Evolutionary conservation across 305 asterid species (phyloP).

Genomic region (Solanum aculeatissimum): DNA sequence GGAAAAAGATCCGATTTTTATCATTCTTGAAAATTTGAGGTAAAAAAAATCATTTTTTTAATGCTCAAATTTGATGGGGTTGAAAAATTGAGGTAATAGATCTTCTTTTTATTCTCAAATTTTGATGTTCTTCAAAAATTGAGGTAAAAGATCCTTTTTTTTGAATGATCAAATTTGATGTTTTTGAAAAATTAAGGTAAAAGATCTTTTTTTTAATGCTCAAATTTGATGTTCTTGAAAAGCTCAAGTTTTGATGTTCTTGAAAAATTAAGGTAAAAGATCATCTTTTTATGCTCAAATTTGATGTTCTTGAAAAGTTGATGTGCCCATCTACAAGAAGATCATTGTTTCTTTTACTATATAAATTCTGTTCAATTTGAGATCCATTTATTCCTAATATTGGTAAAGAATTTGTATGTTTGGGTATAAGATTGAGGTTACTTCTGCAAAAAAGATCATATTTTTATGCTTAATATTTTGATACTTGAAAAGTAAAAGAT

Average conservation of each 20-base stretch:
- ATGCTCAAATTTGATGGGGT: no score
- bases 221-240: not conserved
- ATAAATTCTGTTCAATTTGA: not conserved
- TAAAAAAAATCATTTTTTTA: no score
- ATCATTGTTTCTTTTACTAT: not conserved
- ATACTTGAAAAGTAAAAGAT: not conserved
- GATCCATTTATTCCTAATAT: not conserved
- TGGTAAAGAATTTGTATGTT: conserved; percentile 12
- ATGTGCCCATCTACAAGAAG: conserved; percentile 3
- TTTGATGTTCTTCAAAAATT: conserved; percentile 3
- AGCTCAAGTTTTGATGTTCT: not conserved
- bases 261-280: conserved; percentile 15
- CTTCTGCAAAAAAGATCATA: not conserved
- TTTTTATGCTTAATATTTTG: not conserved
- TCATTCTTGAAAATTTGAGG: no score
- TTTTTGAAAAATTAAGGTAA: not conserved
- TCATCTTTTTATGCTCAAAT: not conserved
- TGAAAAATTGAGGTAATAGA: not conserved
- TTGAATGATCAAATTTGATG: no score
- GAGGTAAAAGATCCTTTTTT: not conserved
- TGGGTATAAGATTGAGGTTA: not conserved
- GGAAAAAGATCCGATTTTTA: no score
- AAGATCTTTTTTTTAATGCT: not conserved
- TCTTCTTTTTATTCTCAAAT: not conserved
- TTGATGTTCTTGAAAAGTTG: conserved; percentile 3